Evolutionary conservation across 139 green algal species (phyloP).

Genomic region (Volvox reticuliferus): DNA sequence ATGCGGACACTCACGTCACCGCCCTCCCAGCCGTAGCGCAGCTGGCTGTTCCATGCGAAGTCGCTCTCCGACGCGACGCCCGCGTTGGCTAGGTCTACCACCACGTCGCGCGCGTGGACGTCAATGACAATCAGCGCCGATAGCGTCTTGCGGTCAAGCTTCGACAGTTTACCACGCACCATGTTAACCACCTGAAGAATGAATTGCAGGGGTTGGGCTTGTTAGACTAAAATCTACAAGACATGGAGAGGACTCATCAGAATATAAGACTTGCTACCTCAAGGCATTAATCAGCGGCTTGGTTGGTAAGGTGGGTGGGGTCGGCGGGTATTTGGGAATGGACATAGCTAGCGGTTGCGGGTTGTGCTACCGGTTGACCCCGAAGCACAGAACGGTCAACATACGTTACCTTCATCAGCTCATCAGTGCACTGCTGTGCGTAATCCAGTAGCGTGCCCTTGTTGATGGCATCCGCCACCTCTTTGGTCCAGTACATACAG

Average conservation of each 20-base stretch:
- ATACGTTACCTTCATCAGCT: conserved; percentile 75
- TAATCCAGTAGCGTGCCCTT: conserved; percentile 66
- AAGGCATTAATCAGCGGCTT: too few species aligned
- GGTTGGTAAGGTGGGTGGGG: too few species aligned
- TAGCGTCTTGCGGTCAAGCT: conserved; percentile 85
- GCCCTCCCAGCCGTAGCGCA: conserved; percentile 83
- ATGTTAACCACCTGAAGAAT: conserved; percentile 68
- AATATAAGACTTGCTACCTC: too few species aligned
- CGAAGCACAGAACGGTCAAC: too few species aligned
- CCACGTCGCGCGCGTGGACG: conserved; percentile 82
- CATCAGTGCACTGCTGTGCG: conserved; percentile 71
- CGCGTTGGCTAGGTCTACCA: conserved; percentile 59
- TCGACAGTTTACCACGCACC: conserved; percentile 61
- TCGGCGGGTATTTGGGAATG: too few species aligned
- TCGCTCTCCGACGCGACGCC: conserved; percentile 58
- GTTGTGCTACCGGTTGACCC: background rate
- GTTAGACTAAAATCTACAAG: too few species aligned
- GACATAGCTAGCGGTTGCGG: background rate
- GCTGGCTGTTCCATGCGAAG: conserved; percentile 87
- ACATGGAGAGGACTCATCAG: too few species aligned
- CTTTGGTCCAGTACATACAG: conserved; percentile 85
- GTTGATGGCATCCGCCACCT: conserved; percentile 71
- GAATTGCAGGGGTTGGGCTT: background rate
- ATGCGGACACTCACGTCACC: conserved; percentile 78
- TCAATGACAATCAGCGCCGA: conserved; percentile 87